Base-by-base conservation (phyloP, 352 stramenopile genomes). In the Globisporangium mamillatum region DNA sequence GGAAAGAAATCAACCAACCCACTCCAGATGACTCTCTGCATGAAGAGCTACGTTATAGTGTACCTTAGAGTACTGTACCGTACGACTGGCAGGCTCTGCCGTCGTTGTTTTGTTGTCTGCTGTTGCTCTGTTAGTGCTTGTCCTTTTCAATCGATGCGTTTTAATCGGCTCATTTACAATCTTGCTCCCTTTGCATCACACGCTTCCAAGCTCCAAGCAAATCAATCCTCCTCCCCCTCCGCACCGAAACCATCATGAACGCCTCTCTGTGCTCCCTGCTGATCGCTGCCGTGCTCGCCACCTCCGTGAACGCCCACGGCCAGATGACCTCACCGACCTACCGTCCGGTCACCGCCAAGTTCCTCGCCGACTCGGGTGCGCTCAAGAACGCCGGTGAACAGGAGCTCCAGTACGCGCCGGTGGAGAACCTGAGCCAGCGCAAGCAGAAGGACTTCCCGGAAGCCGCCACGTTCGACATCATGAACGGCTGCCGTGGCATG, bases 381-480 rank as follows among this genome's bases (percentile, higher is more conserved):
- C 63, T 82, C 32, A 72, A 70, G 25, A 75, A 77, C 58, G 75
- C 77, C n/a, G n/a, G n/a, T n/a, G n/a, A n/a, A n/a, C n/a, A n/a
- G n/a, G n/a, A n/a, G n/a, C n/a, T n/a, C n/a, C n/a, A n/a, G n/a
- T n/a, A n/a, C n/a, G n/a, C n/a, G n/a, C n/a, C n/a, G n/a, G n/a
- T n/a, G n/a, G n/a, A n/a, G n/a, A n/a, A n/a, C n/a, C n/a, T n/a
- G n/a, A n/a, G n/a, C n/a, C n/a, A n/a, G n/a, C n/a, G n/a, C n/a
- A n/a, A n/a, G n/a, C n/a, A n/a, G n/a, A n/a, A n/a, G n/a, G n/a
- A n/a, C n/a, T n/a, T n/a, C n/a, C n/a, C n/a, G n/a, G n/a, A n/a
- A n/a, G n/a, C n/a, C n/a, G n/a, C n/a, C n/a, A n/a, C n/a, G n/a
- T n/a, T n/a, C n/a, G n/a, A n/a, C n/a, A n/a, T n/a, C n/a, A n/a